phyloP scores from a whole-genome alignment of 805 yeast species.

The Brettanomyces anomalus region DNA sequence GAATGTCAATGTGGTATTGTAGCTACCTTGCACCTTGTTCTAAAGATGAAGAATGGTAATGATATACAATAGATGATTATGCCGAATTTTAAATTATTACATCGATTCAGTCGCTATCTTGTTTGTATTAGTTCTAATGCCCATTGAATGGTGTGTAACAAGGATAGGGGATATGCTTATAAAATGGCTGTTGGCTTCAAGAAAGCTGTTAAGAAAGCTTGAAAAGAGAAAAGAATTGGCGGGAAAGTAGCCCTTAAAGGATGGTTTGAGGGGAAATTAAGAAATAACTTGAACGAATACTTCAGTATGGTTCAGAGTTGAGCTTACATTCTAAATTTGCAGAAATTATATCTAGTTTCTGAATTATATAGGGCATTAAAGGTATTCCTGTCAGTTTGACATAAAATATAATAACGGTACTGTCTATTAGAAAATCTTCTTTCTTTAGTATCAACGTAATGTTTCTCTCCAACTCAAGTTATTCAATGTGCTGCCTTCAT shows the following conservation, averaged over 20 bases:
- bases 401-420: too few relatives aligned
- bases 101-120: conserved; percentile 33
- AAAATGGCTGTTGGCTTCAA: conserved; percentile 14
- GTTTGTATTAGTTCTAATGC: conserved; percentile 42
- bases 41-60: conserved; percentile 15
- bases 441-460: too few relatives aligned
- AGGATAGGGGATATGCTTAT: conserved; percentile 14
- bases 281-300: conserved; percentile 13
- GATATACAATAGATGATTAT: conserved; percentile 35
- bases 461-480: too few relatives aligned
- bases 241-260: conserved; percentile 14
- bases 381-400: too few relatives aligned
- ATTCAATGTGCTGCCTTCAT: too few relatives aligned
- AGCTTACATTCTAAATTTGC: conserved; percentile 6
- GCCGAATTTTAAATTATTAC: conserved; percentile 34
- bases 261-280: conserved; percentile 14
- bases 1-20: conserved; percentile 17
- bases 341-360: too few relatives aligned
- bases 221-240: conserved; percentile 16
- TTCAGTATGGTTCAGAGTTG: conserved; percentile 19
- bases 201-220: conserved; percentile 11
- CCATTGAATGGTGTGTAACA: conserved; percentile 15
- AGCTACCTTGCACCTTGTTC: conserved; percentile 14
- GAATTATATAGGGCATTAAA: too few relatives aligned
- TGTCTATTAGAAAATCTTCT: too few relatives aligned